These are phyloP conservation scores for Hyphopichia burtonii DNA, from an alignment of 1,139 yeast genomes.

Conservation along the genomic window DNA sequence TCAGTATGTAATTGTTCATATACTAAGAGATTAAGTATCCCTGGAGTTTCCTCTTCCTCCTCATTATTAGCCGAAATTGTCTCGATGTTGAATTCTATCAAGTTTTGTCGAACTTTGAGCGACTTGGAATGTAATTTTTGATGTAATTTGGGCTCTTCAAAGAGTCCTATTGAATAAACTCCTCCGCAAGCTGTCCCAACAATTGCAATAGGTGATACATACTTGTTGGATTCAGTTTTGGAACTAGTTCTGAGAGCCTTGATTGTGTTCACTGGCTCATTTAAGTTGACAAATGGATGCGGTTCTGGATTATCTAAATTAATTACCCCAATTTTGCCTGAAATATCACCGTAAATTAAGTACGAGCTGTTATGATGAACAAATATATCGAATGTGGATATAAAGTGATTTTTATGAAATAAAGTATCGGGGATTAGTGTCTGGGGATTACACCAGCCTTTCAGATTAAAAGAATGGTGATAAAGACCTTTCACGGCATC, in stretches of 20 bases:
- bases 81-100: too few species aligned
- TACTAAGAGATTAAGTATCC: too few species aligned
- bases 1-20: too few species aligned
- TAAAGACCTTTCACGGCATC: slow-evolving; percentile 1
- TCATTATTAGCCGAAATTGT: too few species aligned
- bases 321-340: neutral
- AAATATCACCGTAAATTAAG: neutral
- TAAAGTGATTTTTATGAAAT: neutral
- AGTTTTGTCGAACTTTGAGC: neutral
- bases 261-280: neutral
- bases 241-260: neutral
- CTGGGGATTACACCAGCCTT: neutral
- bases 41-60: too few species aligned
- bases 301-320: too few species aligned
- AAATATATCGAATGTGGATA: neutral
- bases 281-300: neutral
- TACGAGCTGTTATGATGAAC: neutral
- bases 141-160: neutral
- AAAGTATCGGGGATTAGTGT: neutral
- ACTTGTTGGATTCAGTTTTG: neutral
- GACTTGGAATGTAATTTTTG: neutral
- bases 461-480: neutral
- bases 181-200: slow-evolving; percentile 42
- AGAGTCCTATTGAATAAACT: slow-evolving; percentile 16
- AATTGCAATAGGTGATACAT: slow-evolving; percentile 12